These are phyloP conservation scores for Paradendryphiella salina DNA, from an alignment of 2,329 filamentous ascomycete genomes.

Conservation along the genomic window DNA sequence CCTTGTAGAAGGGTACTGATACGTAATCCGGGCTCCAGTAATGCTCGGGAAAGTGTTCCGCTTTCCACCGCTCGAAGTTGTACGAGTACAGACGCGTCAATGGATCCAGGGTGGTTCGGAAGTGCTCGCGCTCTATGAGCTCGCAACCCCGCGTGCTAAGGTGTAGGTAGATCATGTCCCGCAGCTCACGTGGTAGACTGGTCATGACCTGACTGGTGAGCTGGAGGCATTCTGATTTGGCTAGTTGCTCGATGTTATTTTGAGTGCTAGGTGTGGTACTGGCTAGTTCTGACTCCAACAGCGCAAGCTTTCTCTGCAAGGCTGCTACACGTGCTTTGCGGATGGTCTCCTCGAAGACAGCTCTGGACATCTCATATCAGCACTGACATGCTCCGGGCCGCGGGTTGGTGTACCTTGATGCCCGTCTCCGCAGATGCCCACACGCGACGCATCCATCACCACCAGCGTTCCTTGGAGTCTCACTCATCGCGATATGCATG, in stretches of 20 bases:
- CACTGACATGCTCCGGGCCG: neutral
- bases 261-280: constrained; percentile 8
- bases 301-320: constrained; percentile 11
- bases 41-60: constrained; percentile 20
- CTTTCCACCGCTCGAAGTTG: constrained; percentile 24
- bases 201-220: constrained; percentile 11
- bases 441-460: neutral
- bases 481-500: neutral
- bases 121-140: constrained; percentile 25
- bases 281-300: constrained; percentile 10
- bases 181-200: constrained; percentile 22
- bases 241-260: constrained; percentile 12
- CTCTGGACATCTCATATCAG: constrained; percentile 2
- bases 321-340: constrained; percentile 8
- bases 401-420: neutral
- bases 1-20: constrained; percentile 6
- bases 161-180: constrained; percentile 26
- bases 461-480: neutral
- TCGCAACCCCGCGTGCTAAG: constrained; percentile 16
- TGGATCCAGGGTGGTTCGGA: constrained; percentile 24
- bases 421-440: neutral
- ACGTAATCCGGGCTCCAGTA: constrained; percentile 22
- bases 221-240: constrained; percentile 19
- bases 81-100: constrained; percentile 21
- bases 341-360: constrained; percentile 2